Percentiles rank a stretch among this genome's conserved stretches.
phyloP scores from a whole-genome alignment of 2,329 filamentous ascomycete genomes.

The Aureobasidium mangrovei region DNA sequence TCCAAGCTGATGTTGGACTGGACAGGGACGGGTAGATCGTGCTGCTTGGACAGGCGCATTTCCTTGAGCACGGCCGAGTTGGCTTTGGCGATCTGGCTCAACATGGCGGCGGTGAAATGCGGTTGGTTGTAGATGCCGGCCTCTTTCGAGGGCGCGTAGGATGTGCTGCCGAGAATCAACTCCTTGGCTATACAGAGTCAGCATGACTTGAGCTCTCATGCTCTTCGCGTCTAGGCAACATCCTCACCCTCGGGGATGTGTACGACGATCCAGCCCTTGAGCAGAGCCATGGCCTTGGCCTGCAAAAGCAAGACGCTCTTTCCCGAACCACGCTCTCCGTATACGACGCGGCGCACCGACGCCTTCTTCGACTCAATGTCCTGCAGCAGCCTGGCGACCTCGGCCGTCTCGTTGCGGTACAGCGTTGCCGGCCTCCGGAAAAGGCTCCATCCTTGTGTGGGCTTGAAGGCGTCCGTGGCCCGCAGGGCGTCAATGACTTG shows the following conservation, averaged over 20 bases:
- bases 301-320: constrained; percentile 85
- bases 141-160: constrained; percentile 60
- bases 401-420: constrained; percentile 67
- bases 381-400: constrained; percentile 46
- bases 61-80: constrained; percentile 57
- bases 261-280: constrained; percentile 82
- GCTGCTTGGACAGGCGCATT: constrained; percentile 43
- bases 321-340: constrained; percentile 64
- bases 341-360: constrained; percentile 57
- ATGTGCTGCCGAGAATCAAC: constrained; percentile 67
- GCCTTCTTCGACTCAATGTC: constrained; percentile 36
- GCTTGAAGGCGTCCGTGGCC: constrained; percentile 82
- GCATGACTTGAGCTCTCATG: constrained; percentile 1
- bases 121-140: constrained; percentile 64
- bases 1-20: constrained; percentile 53
- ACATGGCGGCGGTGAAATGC: constrained; percentile 63
- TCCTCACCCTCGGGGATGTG: constrained; percentile 72
- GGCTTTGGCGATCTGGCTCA: constrained; percentile 62
- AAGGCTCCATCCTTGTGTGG: constrained; percentile 76
- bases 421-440: constrained; percentile 76
- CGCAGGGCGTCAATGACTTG: constrained; percentile 69
- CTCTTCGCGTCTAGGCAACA: background rate
- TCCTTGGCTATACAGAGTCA: constrained; percentile 45
- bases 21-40: constrained; percentile 52
- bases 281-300: constrained; percentile 68